These are phyloP conservation scores for Graphilbum fragrans DNA, from an alignment of 2,329 filamentous ascomycete genomes.

Conservation along the genomic window DNA sequence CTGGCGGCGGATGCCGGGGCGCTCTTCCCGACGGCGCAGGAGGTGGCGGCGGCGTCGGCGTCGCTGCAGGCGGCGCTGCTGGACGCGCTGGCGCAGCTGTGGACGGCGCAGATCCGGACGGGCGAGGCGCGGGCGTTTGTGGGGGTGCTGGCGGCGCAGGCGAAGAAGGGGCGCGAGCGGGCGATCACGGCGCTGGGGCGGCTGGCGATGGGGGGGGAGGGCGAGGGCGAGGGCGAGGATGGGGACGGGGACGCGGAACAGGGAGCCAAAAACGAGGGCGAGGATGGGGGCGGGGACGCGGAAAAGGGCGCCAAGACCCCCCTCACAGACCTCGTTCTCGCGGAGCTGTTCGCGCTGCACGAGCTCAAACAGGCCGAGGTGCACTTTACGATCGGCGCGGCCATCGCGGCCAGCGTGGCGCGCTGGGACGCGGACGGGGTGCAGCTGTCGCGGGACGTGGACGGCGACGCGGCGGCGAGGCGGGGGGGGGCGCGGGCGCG, in stretches of 20 bases:
- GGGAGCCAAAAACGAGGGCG: neutral
- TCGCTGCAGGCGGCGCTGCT: conserved; percentile 32
- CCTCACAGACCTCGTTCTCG: conserved; percentile 41
- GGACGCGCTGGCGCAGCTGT: conserved; percentile 31
- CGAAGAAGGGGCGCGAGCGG: conserved; percentile 70
- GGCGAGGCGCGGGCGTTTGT: conserved; percentile 30
- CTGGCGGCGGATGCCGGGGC: neutral
- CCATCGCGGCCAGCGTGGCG: conserved; percentile 62
- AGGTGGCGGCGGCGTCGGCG: conserved; percentile 6
- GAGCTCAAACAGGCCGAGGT: conserved; percentile 78
- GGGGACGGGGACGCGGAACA: conserved; percentile 11
- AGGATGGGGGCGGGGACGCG: conserved; percentile 3
- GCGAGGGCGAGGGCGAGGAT: conserved; percentile 18
- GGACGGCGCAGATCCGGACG: conserved; percentile 24
- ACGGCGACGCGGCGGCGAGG: conserved; percentile 32
- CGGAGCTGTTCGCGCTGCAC: conserved; percentile 62
- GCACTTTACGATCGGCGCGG: conserved; percentile 84
- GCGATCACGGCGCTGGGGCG: conserved; percentile 74
- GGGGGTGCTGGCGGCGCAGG: conserved; percentile 51
- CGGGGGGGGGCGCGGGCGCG: conserved; percentile 24
- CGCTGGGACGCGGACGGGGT: conserved; percentile 79
- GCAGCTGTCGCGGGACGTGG: conserved; percentile 63
- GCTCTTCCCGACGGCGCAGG: conserved; percentile 8
- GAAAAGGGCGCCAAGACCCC: neutral
- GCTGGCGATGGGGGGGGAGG: conserved; percentile 41